Conservation (phyloP, 495 filamentous ascomycete genomes). For the Halenospora varia region DNA sequence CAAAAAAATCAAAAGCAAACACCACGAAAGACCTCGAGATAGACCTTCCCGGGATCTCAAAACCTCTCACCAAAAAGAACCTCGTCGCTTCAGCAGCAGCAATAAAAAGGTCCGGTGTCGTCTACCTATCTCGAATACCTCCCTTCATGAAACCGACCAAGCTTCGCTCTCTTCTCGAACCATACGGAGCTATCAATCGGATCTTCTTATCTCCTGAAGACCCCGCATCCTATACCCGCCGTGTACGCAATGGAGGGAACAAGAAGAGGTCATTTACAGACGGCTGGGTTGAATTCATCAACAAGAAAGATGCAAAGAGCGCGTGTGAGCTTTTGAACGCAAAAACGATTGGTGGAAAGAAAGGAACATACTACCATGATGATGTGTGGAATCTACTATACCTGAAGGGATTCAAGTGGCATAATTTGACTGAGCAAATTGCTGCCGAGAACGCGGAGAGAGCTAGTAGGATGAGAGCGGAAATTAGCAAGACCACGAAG, state of each 20-base stretch:
- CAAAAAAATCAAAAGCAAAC: conserved; percentile 14
- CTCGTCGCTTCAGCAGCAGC: conserved; percentile 53
- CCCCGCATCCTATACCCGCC: conserved; percentile 50
- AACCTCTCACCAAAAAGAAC: conserved; percentile 54
- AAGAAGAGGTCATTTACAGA: conserved; percentile 85
- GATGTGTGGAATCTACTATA: conserved; percentile 83
- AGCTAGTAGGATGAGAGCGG: conserved; percentile 72
- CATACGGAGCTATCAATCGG: conserved; percentile 74
- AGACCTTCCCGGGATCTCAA: conserved; percentile 41
- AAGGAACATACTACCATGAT: conserved; percentile 85
- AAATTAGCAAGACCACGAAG: conserved; percentile 70
- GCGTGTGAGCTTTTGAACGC: conserved; percentile 85
- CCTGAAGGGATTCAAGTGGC: conserved; percentile 82
- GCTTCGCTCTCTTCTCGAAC: conserved; percentile 69
- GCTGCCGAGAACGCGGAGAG: conserved; percentile 77
- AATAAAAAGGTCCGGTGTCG: conserved; percentile 65
- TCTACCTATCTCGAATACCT: conserved; percentile 88
- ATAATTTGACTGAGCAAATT: conserved; percentile 63
- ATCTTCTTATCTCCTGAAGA: conserved; percentile 87
- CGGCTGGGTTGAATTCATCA: conserved; percentile 89
- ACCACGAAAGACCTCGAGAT: conserved; percentile 21
- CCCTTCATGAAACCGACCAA: conserved; percentile 92
- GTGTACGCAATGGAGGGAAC: conserved; percentile 70
- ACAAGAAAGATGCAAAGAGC: conserved; percentile 67
- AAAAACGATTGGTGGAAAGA: conserved; percentile 77